Evolutionary conservation across 331 rosid genomes (phyloP).

Genomic region (Prunus yedoensis): DNA sequence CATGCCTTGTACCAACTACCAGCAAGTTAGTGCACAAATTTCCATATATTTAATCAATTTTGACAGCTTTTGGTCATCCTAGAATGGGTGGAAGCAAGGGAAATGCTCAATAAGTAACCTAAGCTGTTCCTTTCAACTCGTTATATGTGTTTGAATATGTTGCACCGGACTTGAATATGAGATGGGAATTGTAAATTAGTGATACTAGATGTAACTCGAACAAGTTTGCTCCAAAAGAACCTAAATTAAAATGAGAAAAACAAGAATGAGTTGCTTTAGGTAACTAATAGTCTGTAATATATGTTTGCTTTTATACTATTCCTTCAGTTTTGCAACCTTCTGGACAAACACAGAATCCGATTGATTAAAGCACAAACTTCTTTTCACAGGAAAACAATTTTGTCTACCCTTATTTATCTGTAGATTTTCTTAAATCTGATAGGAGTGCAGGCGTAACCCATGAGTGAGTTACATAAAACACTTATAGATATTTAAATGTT

Average conservation of each 20-base stretch:
- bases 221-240: not conserved
- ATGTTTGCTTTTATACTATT: not conserved
- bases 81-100: too few relatives aligned
- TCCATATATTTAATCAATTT: too few relatives aligned
- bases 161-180: not conserved
- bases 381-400: not conserved
- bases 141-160: too few relatives aligned
- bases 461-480: not conserved
- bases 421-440: not conserved
- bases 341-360: not conserved
- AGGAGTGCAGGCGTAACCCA: not conserved
- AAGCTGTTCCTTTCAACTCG: too few relatives aligned
- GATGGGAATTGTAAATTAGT: not conserved
- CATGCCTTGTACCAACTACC: too few relatives aligned
- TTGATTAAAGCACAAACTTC: not conserved
- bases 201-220: not conserved
- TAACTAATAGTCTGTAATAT: not conserved
- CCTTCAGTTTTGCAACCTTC: not conserved
- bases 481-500: not conserved
- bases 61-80: too few relatives aligned
- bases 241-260: not conserved
- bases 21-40: too few relatives aligned
- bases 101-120: too few relatives aligned
- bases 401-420: not conserved
- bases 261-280: not conserved